Base-by-base conservation (phyloP, 2,329 filamentous ascomycete species). In the Colletotrichum sp. region DNA sequence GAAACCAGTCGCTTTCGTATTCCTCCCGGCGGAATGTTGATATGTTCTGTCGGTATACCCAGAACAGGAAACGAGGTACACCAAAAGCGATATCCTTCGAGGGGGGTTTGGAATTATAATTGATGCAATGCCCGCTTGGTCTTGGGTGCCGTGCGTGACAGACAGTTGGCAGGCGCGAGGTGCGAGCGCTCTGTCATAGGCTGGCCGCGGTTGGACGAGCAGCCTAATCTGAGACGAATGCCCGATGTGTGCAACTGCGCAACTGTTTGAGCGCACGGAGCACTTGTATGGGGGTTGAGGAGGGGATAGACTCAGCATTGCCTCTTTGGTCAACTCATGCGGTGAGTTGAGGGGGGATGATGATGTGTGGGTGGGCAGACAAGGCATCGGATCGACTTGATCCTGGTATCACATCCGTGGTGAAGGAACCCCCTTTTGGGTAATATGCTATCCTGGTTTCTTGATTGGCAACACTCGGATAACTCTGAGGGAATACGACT, bases 181-280 rank as follows among this genome's bases (percentile, higher is more conserved):
- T 28, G 32, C 73, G 73, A 73, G 73, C 73, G 70, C 70, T 73
- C 70, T 76, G 70, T 69, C 73, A 60, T 76, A n/a, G 70, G 64
- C 70, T 59, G 59, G 73, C 64, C 64, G 73, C 73, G 73, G 70
- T 76, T 69, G 69, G 73, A 76, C 64, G 49, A 69, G 73, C 65
- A 73, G 73, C 65, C 59, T 52, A 76, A 73, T 76, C 73, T 76
- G 73, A 76, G 73, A 76, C 73, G 73, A 65, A 73, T 65, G 63
- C 60, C 73, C 59, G 73, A 76, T 76, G 70, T 73, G 59, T 76
- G 70, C 70, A 73, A 73, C 73, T 68, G 70, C 70, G 64, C 64
- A 76, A 76, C 70, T 76, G 73, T 76, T 76, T 76, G 73, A 73
- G 73, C 73, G 73, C 73, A 76, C 73, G 59, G 73, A 76, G 70